Conservation (phyloP, 352 stramenopile species). For the Pythium rhizo-oryzae region DNA sequence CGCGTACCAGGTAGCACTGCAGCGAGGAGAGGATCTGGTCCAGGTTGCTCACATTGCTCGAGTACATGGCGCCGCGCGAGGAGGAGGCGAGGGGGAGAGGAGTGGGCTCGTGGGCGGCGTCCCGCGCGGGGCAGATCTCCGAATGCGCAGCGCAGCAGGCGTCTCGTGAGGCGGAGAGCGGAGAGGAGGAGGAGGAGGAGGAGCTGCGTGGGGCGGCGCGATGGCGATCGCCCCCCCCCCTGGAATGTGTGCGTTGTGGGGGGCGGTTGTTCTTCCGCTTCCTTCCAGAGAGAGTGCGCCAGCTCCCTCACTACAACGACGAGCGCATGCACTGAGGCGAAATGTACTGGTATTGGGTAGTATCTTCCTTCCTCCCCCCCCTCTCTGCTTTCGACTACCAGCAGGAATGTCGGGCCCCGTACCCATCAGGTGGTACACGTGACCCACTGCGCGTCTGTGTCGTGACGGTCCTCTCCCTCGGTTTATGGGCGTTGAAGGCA, state of each 20-base stretch:
- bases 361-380: not conserved
- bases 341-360: slow-evolving; percentile 15
- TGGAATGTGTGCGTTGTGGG: slow-evolving; percentile 8
- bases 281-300: not conserved
- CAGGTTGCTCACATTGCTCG: slow-evolving; percentile 86
- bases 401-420: slow-evolving; percentile 17
- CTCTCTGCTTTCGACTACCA: too few relatives aligned
- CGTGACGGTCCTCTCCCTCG: not conserved
- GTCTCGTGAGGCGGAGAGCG: not conserved
- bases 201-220: not conserved
- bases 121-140: not conserved
- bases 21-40: slow-evolving; percentile 88
- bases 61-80: slow-evolving; percentile 55
- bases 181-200: not conserved
- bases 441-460: slow-evolving; percentile 11
- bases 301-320: slow-evolving; percentile 18
- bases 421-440: slow-evolving; percentile 19
- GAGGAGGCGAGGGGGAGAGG: not conserved
- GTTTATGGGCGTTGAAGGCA: not conserved
- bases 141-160: not conserved
- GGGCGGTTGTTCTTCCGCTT: slow-evolving; percentile 24
- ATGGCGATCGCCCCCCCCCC: not conserved
- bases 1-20: slow-evolving; percentile 75
- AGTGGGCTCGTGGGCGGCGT: not conserved
- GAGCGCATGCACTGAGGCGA: not conserved